These are phyloP conservation scores for Ustulina deusta DNA, from an alignment of 2,329 filamentous ascomycete genomes.

Conservation along the genomic window DNA sequence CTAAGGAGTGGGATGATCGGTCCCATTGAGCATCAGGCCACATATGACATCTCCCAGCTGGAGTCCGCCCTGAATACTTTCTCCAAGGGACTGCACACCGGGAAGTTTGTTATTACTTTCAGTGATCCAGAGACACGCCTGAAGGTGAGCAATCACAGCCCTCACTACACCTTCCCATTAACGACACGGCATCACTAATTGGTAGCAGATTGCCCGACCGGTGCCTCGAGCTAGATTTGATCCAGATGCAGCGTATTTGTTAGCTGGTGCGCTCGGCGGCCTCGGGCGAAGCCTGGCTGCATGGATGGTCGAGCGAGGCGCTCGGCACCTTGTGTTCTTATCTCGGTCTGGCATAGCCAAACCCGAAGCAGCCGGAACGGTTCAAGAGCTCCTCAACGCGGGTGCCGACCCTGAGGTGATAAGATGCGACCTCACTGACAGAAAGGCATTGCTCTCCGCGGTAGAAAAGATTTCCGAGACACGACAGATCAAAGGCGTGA, in stretches of 20 bases:
- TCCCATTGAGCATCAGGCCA: constrained; percentile 13
- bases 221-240: constrained; percentile 6
- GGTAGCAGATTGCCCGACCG: constrained; percentile 14
- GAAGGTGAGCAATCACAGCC: constrained; percentile 14
- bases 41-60: constrained; percentile 32
- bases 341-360: constrained; percentile 47
- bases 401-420: constrained; percentile 2
- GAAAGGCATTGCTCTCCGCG: not conserved
- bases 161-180: not conserved
- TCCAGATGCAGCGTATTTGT: constrained; percentile 45
- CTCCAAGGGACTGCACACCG: constrained; percentile 30
- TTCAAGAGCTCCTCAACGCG: not conserved
- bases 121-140: constrained; percentile 14
- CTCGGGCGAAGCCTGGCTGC: constrained; percentile 50
- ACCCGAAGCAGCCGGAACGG: constrained; percentile 37
- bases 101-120: constrained; percentile 35
- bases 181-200: constrained; percentile 1
- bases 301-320: constrained; percentile 51
- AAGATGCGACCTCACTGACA: constrained; percentile 10
- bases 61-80: constrained; percentile 23
- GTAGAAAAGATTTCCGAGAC: not conserved
- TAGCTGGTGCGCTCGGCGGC: constrained; percentile 53
- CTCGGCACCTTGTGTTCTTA: constrained; percentile 50
- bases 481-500: constrained; percentile 39
- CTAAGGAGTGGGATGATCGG: constrained; percentile 8